phyloP scores from a whole-genome alignment of 805 yeast genomes.

The Zygosaccharomyces rouxii region DNA sequence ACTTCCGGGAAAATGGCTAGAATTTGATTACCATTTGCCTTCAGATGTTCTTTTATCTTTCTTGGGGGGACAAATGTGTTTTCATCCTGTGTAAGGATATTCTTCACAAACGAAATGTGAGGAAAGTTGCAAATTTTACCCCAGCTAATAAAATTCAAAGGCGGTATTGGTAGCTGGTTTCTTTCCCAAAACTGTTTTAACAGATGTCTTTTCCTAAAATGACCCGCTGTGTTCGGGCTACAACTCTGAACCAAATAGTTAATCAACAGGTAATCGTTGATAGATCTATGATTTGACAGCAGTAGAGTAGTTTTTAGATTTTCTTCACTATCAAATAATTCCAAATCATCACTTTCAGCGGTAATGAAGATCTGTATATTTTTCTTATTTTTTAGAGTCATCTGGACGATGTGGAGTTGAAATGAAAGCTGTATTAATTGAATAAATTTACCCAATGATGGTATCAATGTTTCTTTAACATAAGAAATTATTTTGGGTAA shows the following conservation, averaged over 20 bases:
- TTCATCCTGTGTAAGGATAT: conserved; percentile 57
- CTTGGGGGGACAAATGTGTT: conserved; percentile 47
- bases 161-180: conserved; percentile 32
- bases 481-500: conserved; percentile 2
- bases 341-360: conserved; percentile 23
- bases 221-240: conserved; percentile 14
- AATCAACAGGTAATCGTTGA: conserved; percentile 62
- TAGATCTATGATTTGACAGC: conserved; percentile 57
- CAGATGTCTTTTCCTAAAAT: conserved; percentile 6
- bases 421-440: conserved; percentile 15
- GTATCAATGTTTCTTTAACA: conserved; percentile 7
- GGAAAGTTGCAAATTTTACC: conserved; percentile 61
- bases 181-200: conserved; percentile 14
- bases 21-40: conserved; percentile 46
- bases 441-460: conserved; percentile 12
- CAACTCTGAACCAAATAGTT: conserved; percentile 32
- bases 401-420: conserved; percentile 19
- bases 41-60: conserved; percentile 37
- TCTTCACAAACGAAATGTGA: conserved; percentile 42
- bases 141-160: conserved; percentile 67
- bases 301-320: conserved; percentile 21
- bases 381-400: conserved; percentile 20
- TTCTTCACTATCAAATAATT: conserved; percentile 9
- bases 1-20: conserved; percentile 82
- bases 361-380: conserved; percentile 25